Base-by-base conservation (phyloP, 2,329 filamentous ascomycete species). In the Chrysosporium queenslandicum region DNA sequence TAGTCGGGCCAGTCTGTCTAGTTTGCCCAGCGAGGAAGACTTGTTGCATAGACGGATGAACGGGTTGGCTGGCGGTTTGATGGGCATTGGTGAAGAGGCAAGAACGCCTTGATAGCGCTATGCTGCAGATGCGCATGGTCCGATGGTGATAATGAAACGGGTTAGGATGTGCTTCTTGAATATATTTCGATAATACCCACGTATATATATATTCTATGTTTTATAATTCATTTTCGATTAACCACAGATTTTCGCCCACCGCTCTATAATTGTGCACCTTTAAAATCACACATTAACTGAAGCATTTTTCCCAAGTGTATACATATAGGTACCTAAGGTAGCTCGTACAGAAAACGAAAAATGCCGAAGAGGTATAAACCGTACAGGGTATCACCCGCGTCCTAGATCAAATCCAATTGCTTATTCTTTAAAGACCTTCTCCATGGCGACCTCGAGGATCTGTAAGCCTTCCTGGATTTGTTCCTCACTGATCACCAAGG, bases 381-480 rank as follows among this genome's bases (percentile, higher is more conserved):
- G 9, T 32, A 36, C 21, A 45, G 49, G 30, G 39, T 51, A 51
- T 51, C 42, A 34, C 40, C 20, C 9, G 37, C 14, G 16, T 36
- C 20, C 9, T 3, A 45, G 16, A 27, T 21, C 18, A 36, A 9
- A 49, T 20, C n/a, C 12, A 12, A 12, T 30, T 18, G 16, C 29
- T 45, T 37, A 51, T 6, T 27, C 29, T 23, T 49, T 66, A 65
- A 78, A 75, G 2, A 81, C 77, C 36, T 71, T 77, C 34, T 72
- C 69, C 70, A 85, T 78, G 3, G 81, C 77, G 60, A 87, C 77
- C 59, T 83, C 85, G 55, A 97, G 66, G 50, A 95, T 89, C 39
- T 73, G 71, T 67, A 96, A 72, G 0, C 87, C 89, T 58, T 85
- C 76, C 59, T 82, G 75, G 58, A 97, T 92, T 76, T 96, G 86